Evolutionary conservation across 164 flowering plant species (phyloP).

Genomic region (grape (Vitis vinifera)): ASM3070453v1 NC_081808.1:4979001-4979500

Average conservation of each 20-base stretch:
- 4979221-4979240: slow-evolving; percentile 88
- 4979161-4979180: slow-evolving; percentile 90
- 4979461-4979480: too few species aligned
- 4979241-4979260: slow-evolving; percentile 91
- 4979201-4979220: slow-evolving; percentile 98
- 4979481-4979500: not conserved
- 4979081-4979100: not conserved
- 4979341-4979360: too few species aligned
- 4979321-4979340: not conserved
- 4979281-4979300: not conserved
- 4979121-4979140: not conserved
- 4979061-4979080: not conserved
- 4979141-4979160: not conserved
- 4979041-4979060: not conserved
- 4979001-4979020: slow-evolving; percentile 67
- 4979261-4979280: slow-evolving; percentile 59
- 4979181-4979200: slow-evolving; percentile 89
- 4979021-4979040: slow-evolving; percentile 7
- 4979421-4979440: too few species aligned
- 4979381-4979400: too few species aligned
- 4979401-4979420: too few species aligned
- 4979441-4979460: too few species aligned
- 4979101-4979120: not conserved
- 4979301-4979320: not conserved
- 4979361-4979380: too few species aligned